These are phyloP conservation scores for Arthrobotrys iridis DNA, from an alignment of 2,329 filamentous ascomycete genomes.

Conservation along the genomic window DNA sequence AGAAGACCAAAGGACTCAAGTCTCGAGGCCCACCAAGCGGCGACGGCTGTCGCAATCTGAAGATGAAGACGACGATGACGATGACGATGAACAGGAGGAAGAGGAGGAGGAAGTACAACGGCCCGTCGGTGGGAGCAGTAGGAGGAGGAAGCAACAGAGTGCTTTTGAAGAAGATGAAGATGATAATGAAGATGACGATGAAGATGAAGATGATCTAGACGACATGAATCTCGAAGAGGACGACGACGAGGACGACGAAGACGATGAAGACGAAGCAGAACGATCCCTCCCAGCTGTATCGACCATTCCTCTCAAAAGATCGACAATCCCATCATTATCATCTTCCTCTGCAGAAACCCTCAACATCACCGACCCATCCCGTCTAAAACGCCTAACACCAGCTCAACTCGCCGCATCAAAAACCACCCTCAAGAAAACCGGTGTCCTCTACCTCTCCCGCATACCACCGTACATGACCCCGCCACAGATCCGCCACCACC, in stretches of 20 bases:
- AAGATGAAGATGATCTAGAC: constrained; percentile 56
- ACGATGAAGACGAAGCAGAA: constrained; percentile 57
- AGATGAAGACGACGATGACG: constrained; percentile 40
- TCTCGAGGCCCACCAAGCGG: constrained; percentile 45
- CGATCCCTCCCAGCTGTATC: constrained; percentile 55
- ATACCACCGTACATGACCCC: constrained; percentile 91
- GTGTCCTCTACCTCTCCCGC: constrained; percentile 83
- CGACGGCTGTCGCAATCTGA: constrained; percentile 46
- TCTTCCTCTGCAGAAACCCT: constrained; percentile 61
- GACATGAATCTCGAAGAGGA: constrained; percentile 25
- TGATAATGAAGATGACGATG: constrained; percentile 59
- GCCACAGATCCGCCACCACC: constrained; percentile 76
- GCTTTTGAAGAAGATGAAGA: constrained; percentile 10
- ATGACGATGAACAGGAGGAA: constrained; percentile 7
- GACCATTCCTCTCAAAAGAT: constrained; percentile 59
- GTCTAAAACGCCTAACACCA: constrained; percentile 68
- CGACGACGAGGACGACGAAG: constrained; percentile 55
- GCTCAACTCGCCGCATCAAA: constrained; percentile 75
- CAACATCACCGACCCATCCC: constrained; percentile 63
- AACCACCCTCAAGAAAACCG: constrained; percentile 75
- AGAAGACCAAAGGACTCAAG: constrained; percentile 34
- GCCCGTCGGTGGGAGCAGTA: constrained; percentile 28
- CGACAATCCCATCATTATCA: constrained; percentile 58
- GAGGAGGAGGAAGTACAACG: constrained; percentile 48
- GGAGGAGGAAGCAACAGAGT: constrained; percentile 19